Percentiles rank a stretch among this genome's conserved stretches.
Conservation (phyloP, 2,329 filamentous ascomycete genomes). For the Akanthomyces dipterigenus region DNA sequence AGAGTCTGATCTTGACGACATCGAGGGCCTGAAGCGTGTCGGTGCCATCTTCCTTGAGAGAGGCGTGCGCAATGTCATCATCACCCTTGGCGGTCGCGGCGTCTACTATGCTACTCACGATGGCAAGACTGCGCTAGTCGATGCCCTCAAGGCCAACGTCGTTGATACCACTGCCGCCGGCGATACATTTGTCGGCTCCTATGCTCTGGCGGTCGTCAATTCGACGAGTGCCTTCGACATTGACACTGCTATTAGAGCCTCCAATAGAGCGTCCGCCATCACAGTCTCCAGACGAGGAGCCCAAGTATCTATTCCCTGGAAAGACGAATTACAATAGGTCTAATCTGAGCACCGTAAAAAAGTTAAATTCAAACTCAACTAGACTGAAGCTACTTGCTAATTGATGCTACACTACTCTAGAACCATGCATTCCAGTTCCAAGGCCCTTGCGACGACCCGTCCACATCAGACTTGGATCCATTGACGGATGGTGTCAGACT, state of each 20-base stretch:
- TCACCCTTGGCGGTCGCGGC: constrained; percentile 80
- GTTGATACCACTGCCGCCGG: constrained; percentile 92
- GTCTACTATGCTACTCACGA: constrained; percentile 54
- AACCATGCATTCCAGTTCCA: constrained; percentile 12
- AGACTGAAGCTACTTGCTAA: constrained; percentile 5
- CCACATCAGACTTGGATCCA: not conserved
- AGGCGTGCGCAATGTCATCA: constrained; percentile 70
- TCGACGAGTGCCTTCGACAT: constrained; percentile 41
- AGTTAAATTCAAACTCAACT: constrained; percentile 7
- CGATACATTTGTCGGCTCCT: constrained; percentile 88
- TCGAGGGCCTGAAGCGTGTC: constrained; percentile 39
- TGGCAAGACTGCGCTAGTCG: constrained; percentile 41
- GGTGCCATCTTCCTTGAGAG: constrained; percentile 55
- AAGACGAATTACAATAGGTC: constrained; percentile 31
- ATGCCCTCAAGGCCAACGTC: constrained; percentile 64
- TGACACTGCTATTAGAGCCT: constrained; percentile 49
- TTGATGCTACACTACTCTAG: constrained; percentile 11
- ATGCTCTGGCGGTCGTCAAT: constrained; percentile 65
- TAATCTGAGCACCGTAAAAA: constrained; percentile 12
- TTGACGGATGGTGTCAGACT: constrained; percentile 7
- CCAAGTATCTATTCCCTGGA: constrained; percentile 38
- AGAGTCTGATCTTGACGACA: constrained; percentile 42
- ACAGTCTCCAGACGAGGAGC: constrained; percentile 37
- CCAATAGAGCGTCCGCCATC: constrained; percentile 38
- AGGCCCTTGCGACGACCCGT: not conserved